Percentiles rank a stretch among this genome's conserved stretches.
phyloP scores from a whole-genome alignment of 352 stramenopile genomes.

The Globisporangium viniferum region DNA sequence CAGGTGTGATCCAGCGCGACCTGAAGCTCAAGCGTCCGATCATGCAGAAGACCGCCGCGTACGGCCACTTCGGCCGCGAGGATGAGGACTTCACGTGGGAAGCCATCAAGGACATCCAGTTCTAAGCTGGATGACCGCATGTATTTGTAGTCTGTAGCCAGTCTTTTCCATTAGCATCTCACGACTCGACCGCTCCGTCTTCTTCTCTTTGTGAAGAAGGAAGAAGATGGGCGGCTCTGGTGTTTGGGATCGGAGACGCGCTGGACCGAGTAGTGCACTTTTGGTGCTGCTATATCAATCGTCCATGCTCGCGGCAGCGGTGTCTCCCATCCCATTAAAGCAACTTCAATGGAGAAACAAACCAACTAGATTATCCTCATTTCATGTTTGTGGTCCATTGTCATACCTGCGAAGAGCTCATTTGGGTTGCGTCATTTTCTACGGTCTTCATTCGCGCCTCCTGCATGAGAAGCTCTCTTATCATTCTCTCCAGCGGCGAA shows the following conservation, averaged over 20 bases:
- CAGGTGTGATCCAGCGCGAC: slow-evolving; percentile 98
- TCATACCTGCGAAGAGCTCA: background rate
- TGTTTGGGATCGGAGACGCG: slow-evolving; percentile 18
- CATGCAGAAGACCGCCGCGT: slow-evolving; percentile 98
- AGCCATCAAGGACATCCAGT: slow-evolving; percentile 90
- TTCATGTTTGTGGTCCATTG: background rate
- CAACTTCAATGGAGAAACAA: slow-evolving; percentile 34
- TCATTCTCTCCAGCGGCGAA: background rate
- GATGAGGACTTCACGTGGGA: slow-evolving; percentile 99
- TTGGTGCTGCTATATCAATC: slow-evolving; percentile 35
- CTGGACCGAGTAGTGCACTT: slow-evolving; percentile 29
- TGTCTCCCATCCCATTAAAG: slow-evolving; percentile 22
- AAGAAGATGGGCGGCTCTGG: slow-evolving; percentile 25
- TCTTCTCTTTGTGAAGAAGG: slow-evolving; percentile 28
- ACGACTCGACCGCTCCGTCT: slow-evolving; percentile 19
- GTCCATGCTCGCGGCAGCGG: slow-evolving; percentile 32
- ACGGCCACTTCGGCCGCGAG: slow-evolving; percentile 98
- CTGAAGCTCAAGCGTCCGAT: slow-evolving; percentile 96
- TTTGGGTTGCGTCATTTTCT: background rate
- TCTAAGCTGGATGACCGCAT: slow-evolving; percentile 38
- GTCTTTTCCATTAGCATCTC: slow-evolving; percentile 35
- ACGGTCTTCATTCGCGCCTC: background rate
- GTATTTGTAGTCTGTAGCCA: slow-evolving; percentile 32
- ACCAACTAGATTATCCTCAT: slow-evolving; percentile 30
- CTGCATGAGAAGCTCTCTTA: background rate